Conservation (phyloP, 208 protist genomes). For the Crithidia thermophila region DNA sequence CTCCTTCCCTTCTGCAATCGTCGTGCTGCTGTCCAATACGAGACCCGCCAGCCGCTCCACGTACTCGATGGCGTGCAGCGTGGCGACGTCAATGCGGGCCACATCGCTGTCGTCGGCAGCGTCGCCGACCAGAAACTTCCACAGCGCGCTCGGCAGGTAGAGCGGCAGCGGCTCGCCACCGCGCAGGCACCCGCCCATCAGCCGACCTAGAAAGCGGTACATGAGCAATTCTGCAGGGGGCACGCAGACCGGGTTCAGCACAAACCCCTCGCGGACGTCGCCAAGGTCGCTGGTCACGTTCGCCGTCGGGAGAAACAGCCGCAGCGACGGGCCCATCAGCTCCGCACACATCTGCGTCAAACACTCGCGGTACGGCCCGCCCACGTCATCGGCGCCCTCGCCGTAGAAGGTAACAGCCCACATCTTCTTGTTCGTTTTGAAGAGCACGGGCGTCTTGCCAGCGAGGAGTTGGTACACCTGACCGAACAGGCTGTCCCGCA, state of each 20-base stretch:
- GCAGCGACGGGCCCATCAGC: conserved; percentile 77
- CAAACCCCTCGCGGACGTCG: conserved; percentile 80
- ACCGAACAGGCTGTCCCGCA: conserved; percentile 85
- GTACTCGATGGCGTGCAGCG: conserved; percentile 67
- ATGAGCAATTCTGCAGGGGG: conserved; percentile 58
- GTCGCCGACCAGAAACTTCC: conserved; percentile 91
- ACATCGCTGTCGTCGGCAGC: conserved; percentile 53
- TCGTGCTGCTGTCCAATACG: not conserved
- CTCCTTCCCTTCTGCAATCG: not conserved
- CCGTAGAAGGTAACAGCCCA: conserved; percentile 89
- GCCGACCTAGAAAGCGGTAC: conserved; percentile 92
- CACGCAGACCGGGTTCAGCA: conserved; percentile 58
- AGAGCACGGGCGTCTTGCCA: conserved; percentile 58
- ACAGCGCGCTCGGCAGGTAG: conserved; percentile 90
- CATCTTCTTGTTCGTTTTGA: conserved; percentile 79
- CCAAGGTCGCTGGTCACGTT: conserved; percentile 80
- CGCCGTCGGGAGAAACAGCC: conserved; percentile 88
- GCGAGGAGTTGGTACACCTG: conserved; percentile 83
- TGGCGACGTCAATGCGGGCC: conserved; percentile 51
- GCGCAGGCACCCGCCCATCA: conserved; percentile 96
- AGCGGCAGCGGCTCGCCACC: conserved; percentile 90
- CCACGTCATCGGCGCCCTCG: conserved; percentile 94
- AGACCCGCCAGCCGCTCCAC: conserved; percentile 31
- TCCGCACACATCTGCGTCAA: conserved; percentile 91
- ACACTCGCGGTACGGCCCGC: conserved; percentile 93